Conservation (phyloP, 805 yeast genomes). For the Candida ponderosae region DNA sequence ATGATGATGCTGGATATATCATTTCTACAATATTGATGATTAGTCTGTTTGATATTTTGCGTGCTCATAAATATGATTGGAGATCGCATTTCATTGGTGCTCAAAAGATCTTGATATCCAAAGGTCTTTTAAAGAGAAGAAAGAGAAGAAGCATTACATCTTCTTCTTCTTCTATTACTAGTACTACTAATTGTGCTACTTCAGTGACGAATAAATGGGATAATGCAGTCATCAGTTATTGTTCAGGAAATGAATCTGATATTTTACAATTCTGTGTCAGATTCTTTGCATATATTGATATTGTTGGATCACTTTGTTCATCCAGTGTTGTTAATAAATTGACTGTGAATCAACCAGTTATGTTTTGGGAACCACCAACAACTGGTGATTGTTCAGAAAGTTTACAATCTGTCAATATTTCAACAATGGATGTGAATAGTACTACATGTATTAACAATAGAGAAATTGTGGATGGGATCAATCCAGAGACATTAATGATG, state of each 20-base stretch:
- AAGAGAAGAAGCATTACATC: not conserved
- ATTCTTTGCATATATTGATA: constrained; percentile 60
- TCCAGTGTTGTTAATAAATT: constrained; percentile 18
- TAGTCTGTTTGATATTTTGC: constrained; percentile 43
- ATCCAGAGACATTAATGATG: too few species aligned
- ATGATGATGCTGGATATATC: constrained; percentile 48
- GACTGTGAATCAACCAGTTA: constrained; percentile 22
- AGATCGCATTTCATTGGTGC: constrained; percentile 59
- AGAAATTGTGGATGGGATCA: too few species aligned
- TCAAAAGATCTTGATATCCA: constrained; percentile 45
- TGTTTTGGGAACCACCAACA: constrained; percentile 4
- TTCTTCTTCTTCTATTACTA: too few species aligned
- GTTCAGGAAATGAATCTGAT: not conserved
- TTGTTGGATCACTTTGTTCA: constrained; percentile 50
- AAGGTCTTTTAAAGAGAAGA: constrained; percentile 29
- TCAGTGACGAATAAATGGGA: too few species aligned
- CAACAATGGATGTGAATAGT: too few species aligned
- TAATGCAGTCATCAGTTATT: too few species aligned
- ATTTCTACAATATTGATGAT: constrained; percentile 50
- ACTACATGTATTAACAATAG: too few species aligned
- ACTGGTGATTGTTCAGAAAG: constrained; percentile 1
- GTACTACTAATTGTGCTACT: too few species aligned
- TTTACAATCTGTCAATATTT: too few species aligned
- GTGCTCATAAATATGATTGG: constrained; percentile 41
- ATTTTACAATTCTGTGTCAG: constrained; percentile 43